Percentiles rank a stretch among this genome's conserved stretches.
phyloP scores from a whole-genome alignment of 495 filamentous ascomycete genomes.

The Acidomyces sp. region DNA sequence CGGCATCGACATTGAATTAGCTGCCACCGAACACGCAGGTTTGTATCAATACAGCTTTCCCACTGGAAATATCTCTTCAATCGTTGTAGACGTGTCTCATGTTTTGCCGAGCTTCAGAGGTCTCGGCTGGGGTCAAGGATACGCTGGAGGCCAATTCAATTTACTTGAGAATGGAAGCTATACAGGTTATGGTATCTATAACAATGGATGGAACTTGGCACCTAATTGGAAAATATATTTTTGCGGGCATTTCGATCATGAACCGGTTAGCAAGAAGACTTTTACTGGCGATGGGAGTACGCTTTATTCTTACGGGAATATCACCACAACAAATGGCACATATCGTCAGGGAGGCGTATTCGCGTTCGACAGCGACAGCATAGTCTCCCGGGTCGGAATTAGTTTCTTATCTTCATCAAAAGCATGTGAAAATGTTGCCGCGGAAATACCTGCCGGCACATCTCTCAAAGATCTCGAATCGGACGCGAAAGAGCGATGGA shows the following conservation, averaged over 20 bases:
- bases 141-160: slow-evolving; percentile 45
- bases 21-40: slow-evolving; percentile 48
- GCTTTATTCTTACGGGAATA: slow-evolving; percentile 17
- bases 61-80: slow-evolving; percentile 30
- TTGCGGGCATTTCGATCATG: slow-evolving; percentile 49
- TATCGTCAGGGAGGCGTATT: slow-evolving; percentile 26
- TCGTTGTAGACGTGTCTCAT: slow-evolving; percentile 61
- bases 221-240: slow-evolving; percentile 53
- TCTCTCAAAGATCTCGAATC: slow-evolving; percentile 36
- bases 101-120: slow-evolving; percentile 50
- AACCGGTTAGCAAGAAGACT: slow-evolving; percentile 31
- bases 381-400: slow-evolving; percentile 55
- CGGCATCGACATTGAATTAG: slow-evolving; percentile 46
- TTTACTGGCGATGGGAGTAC: slow-evolving; percentile 40
- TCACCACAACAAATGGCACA: slow-evolving; percentile 6
- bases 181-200: slow-evolving; percentile 50
- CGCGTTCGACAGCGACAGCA: slow-evolving; percentile 26
- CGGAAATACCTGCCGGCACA: slow-evolving; percentile 43
- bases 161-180: slow-evolving; percentile 44
- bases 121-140: slow-evolving; percentile 48
- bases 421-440: slow-evolving; percentile 46
- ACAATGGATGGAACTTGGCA: slow-evolving; percentile 52
- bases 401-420: slow-evolving; percentile 54
- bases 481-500: slow-evolving; percentile 41
- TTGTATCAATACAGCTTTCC: slow-evolving; percentile 53